Base-by-base conservation (phyloP, 495 filamentous ascomycete genomes). In the Aspergillus mulundensis region DNA sequence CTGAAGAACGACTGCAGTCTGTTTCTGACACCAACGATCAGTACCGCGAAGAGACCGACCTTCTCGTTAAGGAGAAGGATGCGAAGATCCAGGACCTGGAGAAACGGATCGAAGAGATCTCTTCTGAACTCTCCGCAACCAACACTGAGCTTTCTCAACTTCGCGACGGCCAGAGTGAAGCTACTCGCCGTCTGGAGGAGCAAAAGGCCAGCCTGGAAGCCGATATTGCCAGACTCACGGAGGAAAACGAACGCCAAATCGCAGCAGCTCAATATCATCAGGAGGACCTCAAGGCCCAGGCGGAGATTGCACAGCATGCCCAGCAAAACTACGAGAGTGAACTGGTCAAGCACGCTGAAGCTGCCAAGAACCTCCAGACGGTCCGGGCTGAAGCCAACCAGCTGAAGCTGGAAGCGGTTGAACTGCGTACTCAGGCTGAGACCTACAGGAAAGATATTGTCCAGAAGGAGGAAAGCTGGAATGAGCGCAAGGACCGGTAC, bases 321-420 rank as follows among this genome's bases (percentile, higher is more conserved):
- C 95, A 97, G 67, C 86, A 95, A 60, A 91, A 93, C 57, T 99
- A 99, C 62, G 95, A 99, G 67, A 83, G 81, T 49, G 95, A 97
- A 62, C 79, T 97, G 1, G 83, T 96, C 62, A 95, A 92, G 69
- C 95, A 99, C 66, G 92, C 91, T 3, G 90, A 96, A 56, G 93
- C 95, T 15, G 89, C 92, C 1, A 90, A 90, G 70, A 78, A 82
- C 18, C 70, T 97, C 21, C 90, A 95, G 56, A 79, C 77, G 39
- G 74, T 95, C 46, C 88, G 95, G 38, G 76, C 72, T 8, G 90
- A 97, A 60, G 79, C 88, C 68, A 91, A 95, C 63, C 77, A 91
- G 44, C 72, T 97, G 43, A 89, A 86, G 70, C 84, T 88, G 0
- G 81, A 95, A 40, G 74, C 88, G 16, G 84, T 86, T 28, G 79